Evolutionary conservation across 495 filamentous ascomycete genomes (phyloP), one percentile per base, ranked within the genome.

Genomic region (Penicillium lividum): DNA sequence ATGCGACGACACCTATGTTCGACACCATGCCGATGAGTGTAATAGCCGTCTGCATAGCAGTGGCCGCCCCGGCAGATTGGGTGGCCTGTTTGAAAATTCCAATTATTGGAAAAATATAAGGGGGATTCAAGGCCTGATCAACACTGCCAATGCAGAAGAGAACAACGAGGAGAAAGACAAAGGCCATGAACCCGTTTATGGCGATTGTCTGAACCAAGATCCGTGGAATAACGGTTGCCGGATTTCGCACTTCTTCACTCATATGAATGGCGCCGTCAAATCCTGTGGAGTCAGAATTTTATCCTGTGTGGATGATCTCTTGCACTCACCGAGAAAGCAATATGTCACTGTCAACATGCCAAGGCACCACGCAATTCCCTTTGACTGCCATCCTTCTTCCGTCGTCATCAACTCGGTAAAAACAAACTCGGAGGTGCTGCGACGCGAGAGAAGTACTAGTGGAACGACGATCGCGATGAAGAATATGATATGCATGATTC

Each of bases 381-480:
- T 36, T 31, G 60, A 75, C 25, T 66, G 48, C 77, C 77, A 80
- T 4, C 61, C 64, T 18, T 51, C 53, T 2, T 61, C 57, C 8
- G 52, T 36, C n/a, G 55, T 78, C 36, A 60, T 54, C 33, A 76
- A 67, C 8, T 72, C 68, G 15, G 72, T 67, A 47, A 79, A 83
- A 6, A 80, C 78, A 49, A 77, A 74, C 0, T 73, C 60, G 2
- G 76, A 53, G 18, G 77, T 73, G 40, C 75, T 73, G 10, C 65
- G 65, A 15, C 73, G 73, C 7, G 76, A 70, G 10, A 82, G 63
- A 15, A 73, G 63, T 2, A 81, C 64, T 7, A 82, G 55, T 3
- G 77, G 69, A 9, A 83, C 57, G 7, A 78, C 51, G 42, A 77
- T 69, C 0, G 66, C 73, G n/a, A 82, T 69, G 56, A 80, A 82